phyloP scores from a whole-genome alignment of 768 basidiomycete species.

The Pleurotus platypus region DNA sequence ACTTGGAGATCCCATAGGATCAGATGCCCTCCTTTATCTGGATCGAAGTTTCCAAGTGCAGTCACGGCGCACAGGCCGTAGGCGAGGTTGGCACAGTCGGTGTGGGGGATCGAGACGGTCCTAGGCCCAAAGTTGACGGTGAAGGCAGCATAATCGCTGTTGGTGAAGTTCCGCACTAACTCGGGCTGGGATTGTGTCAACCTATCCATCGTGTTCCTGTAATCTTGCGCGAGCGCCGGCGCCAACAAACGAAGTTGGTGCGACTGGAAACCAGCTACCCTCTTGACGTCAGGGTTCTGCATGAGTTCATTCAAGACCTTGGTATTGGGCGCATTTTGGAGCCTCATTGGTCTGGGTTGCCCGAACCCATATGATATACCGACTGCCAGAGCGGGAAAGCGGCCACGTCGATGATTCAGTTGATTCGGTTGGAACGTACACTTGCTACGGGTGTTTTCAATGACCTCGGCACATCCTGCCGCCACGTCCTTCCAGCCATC shows the following conservation, averaged over 20 bases:
- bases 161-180: conserved; percentile 5
- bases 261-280: neutral
- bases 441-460: neutral
- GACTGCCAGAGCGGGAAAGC: neutral
- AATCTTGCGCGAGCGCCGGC: neutral
- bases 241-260: neutral
- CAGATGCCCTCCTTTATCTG: conserved; percentile 18
- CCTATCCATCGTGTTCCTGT: neutral
- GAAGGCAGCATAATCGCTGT: conserved; percentile 17
- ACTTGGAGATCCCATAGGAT: conserved; percentile 18
- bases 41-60: conserved; percentile 20
- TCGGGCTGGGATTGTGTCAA: neutral
- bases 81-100: conserved; percentile 21
- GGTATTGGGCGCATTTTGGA: neutral
- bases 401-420: neutral
- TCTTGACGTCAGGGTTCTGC: neutral
- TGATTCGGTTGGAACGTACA: neutral
- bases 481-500: neutral
- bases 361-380: neutral
- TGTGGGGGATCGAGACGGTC: conserved; percentile 15
- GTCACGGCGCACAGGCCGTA: conserved; percentile 24
- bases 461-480: neutral
- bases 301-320: neutral
- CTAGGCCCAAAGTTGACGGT: conserved; percentile 27
- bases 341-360: neutral